Conservation (phyloP, 768 basidiomycete species). For the Butyriboletus loyo region DNA sequence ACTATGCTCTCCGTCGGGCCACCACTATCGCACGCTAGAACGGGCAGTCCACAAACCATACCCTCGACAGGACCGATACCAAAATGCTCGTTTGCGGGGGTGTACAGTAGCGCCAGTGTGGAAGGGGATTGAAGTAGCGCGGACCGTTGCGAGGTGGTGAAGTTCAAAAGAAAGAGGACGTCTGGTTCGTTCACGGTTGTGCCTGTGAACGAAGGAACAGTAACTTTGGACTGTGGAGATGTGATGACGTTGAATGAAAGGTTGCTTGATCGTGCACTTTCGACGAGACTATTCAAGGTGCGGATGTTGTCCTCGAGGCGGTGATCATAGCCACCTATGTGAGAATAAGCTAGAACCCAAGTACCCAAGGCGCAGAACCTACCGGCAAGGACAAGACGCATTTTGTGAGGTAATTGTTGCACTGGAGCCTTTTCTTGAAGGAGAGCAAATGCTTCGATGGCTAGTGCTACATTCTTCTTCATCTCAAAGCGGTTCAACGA, state of each 20-base stretch:
- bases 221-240: conserved; percentile 39
- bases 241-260: conserved; percentile 60
- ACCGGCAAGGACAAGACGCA: conserved; percentile 83
- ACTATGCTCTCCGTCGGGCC: conserved; percentile 89
- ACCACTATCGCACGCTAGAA: conserved; percentile 82
- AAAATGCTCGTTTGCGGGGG: conserved; percentile 94
- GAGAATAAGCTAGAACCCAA: not conserved
- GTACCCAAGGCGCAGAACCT: not conserved
- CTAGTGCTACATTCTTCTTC: conserved; percentile 89
- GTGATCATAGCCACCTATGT: conserved; percentile 83
- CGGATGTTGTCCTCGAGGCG: conserved; percentile 80
- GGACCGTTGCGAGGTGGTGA: conserved; percentile 79
- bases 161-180: conserved; percentile 89
- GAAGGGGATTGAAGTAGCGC: conserved; percentile 66
- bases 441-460: conserved; percentile 71
- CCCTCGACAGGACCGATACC: conserved; percentile 96
- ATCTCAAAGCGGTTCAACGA: conserved; percentile 94
- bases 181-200: conserved; percentile 44
- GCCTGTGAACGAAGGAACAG: conserved; percentile 41
- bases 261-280: conserved; percentile 48
- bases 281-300: conserved; percentile 61
- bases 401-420: conserved; percentile 25
- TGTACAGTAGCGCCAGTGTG: conserved; percentile 82
- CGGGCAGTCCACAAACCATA: conserved; percentile 88
- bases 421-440: conserved; percentile 35